Evolutionary conservation across 2,329 filamentous ascomycete species (phyloP), one percentile per base, ranked within the genome.

Genomic region (Penicillium decumbens): DNA sequence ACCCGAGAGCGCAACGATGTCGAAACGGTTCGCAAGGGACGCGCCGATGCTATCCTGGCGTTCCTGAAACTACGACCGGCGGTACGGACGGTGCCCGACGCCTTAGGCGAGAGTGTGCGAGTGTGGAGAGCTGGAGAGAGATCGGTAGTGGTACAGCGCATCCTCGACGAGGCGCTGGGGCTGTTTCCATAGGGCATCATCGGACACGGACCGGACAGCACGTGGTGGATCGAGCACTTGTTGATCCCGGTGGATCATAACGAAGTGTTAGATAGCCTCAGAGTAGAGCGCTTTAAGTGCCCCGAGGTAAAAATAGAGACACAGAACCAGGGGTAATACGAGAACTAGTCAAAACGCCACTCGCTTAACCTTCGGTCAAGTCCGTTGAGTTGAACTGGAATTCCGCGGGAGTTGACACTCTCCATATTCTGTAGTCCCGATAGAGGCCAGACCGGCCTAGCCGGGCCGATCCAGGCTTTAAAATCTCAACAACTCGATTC

Each of bases 61-160:
- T 73, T 67, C 52, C 56, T 68, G 45, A 57, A 55, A 25, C 44
- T 68, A 28, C 47, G 61, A 59, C 45, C 56, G 53, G 43, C 44
- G 56, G 55, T 53, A 39, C 35, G 60, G 27, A 52, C 29, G 15
- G 51, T 54, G 51, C 51, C 54, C 28, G 53, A 56, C n/a, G 35
- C 23, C 3, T 45, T 69, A 41, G 47, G 51, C 18, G 54, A 59
- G 18, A 52, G 46, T 24, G 47, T 70, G 12, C 57, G 53, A 24
- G 50, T 52, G 41, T 76, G 74, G 74, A 60, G 65, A 41, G 57
- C 60, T 15, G 55, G 56, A 37, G 74, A 76, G 55, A 59, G 73
- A 62, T 73, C 72, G 43, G 65, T 60, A 27, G 58, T 64, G 41
- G 62, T 74, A 15, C 67, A 65, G 43, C 61, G 62, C 28, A 50